phyloP scores from a whole-genome alignment of 2,329 filamentous ascomycete genomes.

The Chaetomiaceae sp. region DNA sequence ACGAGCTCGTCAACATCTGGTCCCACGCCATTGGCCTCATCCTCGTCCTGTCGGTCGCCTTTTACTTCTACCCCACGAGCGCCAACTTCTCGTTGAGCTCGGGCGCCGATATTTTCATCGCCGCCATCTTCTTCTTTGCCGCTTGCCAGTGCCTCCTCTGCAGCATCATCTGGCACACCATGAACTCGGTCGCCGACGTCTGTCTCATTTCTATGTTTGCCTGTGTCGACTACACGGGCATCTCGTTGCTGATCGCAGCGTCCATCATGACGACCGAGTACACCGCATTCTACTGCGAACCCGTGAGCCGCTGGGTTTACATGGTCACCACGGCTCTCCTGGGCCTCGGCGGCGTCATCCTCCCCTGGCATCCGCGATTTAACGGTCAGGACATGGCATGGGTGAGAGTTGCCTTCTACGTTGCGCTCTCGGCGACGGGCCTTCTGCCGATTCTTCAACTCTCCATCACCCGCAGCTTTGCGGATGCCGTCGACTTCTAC shows the following conservation, averaged over 20 bases:
- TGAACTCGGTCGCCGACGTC: conserved; percentile 93
- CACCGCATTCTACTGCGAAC: conserved; percentile 97
- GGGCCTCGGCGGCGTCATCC: conserved; percentile 79
- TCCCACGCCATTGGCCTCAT: conserved; percentile 87
- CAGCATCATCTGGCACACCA: conserved; percentile 96
- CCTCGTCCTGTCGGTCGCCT: conserved; percentile 79
- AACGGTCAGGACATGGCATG: conserved; percentile 91
- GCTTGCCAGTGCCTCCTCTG: conserved; percentile 93
- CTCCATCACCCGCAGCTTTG: conserved; percentile 67
- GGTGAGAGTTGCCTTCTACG: conserved; percentile 87
- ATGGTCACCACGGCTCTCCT: conserved; percentile 76
- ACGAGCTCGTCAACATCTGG: conserved; percentile 98
- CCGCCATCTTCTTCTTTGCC: conserved; percentile 91
- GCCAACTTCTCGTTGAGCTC: conserved; percentile 82
- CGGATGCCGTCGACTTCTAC: conserved; percentile 86
- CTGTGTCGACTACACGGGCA: conserved; percentile 97
- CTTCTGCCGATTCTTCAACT: conserved; percentile 87
- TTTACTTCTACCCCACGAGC: conserved; percentile 91
- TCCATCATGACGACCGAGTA: conserved; percentile 98
- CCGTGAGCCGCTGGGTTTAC: conserved; percentile 78
- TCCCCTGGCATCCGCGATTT: conserved; percentile 95
- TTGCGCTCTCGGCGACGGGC: conserved; percentile 79
- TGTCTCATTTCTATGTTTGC: conserved; percentile 89
- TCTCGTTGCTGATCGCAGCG: conserved; percentile 88
- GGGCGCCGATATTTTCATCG: conserved; percentile 84